phyloP scores from a whole-genome alignment of 305 asterid genomes.

The Fraxinus floribunda region DNA sequence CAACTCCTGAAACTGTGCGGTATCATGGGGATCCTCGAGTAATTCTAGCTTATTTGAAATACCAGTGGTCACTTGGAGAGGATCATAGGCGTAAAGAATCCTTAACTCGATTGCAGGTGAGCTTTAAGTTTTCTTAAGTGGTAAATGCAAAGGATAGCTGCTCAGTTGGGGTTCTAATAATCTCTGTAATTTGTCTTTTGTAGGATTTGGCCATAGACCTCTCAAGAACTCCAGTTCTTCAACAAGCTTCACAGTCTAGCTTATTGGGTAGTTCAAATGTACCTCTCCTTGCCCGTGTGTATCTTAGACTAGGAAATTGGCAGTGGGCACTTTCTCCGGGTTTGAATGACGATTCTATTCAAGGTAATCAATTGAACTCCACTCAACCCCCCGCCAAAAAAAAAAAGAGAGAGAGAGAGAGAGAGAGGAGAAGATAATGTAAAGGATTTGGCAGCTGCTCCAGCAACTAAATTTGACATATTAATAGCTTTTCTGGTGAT shows the following conservation, averaged over 20 bases:
- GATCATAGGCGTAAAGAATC: slow-evolving; percentile 90
- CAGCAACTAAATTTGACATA: slow-evolving; percentile 8
- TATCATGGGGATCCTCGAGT: slow-evolving; percentile 97
- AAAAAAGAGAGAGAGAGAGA: too few species aligned
- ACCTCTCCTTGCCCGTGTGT: slow-evolving; percentile 86
- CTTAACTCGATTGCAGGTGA: slow-evolving; percentile 80
- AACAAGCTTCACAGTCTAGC: slow-evolving; percentile 60
- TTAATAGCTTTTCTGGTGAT: neutral
- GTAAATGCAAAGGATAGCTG: slow-evolving; percentile 13
- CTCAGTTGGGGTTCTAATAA: slow-evolving; percentile 4
- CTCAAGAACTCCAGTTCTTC: slow-evolving; percentile 62
- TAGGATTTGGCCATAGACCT: slow-evolving; percentile 90
- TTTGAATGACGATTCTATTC: slow-evolving; percentile 86
- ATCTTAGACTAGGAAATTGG: slow-evolving; percentile 88
- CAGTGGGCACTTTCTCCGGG: slow-evolving; percentile 93
- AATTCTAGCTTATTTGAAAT: slow-evolving; percentile 87
- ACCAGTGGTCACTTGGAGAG: slow-evolving; percentile 98
- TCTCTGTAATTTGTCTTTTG: slow-evolving; percentile 25
- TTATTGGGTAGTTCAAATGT: slow-evolving; percentile 54
- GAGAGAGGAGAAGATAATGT: neutral
- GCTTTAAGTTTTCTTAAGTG: slow-evolving; percentile 21
- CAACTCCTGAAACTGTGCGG: slow-evolving; percentile 69
- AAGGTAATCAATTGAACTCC: slow-evolving; percentile 43
- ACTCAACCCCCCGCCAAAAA: neutral
- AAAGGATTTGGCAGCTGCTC: slow-evolving; percentile 20